These are phyloP conservation scores for Alectoria sarmentosa DNA, from an alignment of 495 filamentous ascomycete genomes.

Conservation along the genomic window DNA sequence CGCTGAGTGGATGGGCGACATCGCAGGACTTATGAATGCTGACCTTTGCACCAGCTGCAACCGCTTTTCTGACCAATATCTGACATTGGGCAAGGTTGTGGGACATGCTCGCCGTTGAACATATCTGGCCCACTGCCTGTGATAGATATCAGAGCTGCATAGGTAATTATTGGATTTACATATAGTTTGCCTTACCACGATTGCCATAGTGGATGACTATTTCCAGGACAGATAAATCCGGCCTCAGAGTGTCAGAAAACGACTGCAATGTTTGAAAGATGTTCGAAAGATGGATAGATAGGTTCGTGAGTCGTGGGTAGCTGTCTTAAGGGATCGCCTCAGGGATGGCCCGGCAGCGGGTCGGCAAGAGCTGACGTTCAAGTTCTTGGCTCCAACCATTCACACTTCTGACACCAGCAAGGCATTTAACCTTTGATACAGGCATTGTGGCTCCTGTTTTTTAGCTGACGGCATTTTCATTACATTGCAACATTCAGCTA, in stretches of 20 bases:
- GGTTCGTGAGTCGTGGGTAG: neutral
- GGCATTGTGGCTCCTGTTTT: neutral
- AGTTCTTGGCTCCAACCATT: neutral
- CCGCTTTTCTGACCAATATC: conserved; percentile 62
- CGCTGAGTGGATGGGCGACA: conserved; percentile 14
- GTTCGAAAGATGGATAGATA: neutral
- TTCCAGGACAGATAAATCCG: neutral
- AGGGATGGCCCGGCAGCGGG: neutral
- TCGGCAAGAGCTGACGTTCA: neutral
- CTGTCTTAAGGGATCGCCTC: neutral
- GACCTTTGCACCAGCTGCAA: conserved; percentile 70
- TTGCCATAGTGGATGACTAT: neutral
- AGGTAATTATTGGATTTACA: neutral
- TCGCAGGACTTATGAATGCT: conserved; percentile 9
- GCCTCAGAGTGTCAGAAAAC: neutral
- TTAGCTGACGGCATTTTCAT: neutral
- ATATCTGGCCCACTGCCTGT: conserved; percentile 82
- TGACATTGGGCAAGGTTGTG: conserved; percentile 74
- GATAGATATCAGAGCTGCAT: conserved; percentile 5
- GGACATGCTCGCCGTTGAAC: conserved; percentile 69
- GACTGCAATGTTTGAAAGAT: neutral
- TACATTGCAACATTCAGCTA: neutral
- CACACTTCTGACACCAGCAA: neutral
- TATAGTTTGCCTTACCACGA: conserved; percentile 1
- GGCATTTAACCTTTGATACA: neutral